Evolutionary conservation across 805 yeast genomes (phyloP), one percentile per base, ranked within the genome.

Genomic region (Pichia gijzeniarum): DNA sequence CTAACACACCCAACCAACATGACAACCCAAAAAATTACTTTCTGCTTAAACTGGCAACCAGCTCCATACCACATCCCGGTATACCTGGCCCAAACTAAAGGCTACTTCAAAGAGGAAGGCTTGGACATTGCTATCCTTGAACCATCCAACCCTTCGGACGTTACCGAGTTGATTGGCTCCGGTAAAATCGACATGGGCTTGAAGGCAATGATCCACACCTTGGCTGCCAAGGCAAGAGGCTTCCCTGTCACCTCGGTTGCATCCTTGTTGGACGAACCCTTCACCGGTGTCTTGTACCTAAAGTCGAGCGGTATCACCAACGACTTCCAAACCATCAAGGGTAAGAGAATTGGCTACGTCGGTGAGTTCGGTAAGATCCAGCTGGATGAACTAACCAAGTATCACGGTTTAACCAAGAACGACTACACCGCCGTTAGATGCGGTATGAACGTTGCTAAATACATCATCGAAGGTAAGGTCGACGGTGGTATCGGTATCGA

Each of bases 341-440:
- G 80, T 21, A 75, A 74, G 59, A 61, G 61, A 38, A 73, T 76
- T 53, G 80, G 80, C 17, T 76, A 76, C 56, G 80, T 76, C 33
- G 80, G 80, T 28, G 80, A 76, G 54, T 76, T 76, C 56, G 80
- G 80, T 40, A 76, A 76, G 61, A 75, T 76, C 53, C 80, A 76
- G 59, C 60, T 76, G 43, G 80, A 76, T 52, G 80, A 76, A 55
- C 64, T 76, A 55, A 73, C 79, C 53, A 68, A 71, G 52, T 74
- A 76, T 59, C 75, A 70, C 54, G 79, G 79, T 22, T 73, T 76
- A 79, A 67, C 70, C 19, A 79, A 79, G 13, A 61, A 63, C 30
- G 80, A 76, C 55, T 76, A 76, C 60, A 73, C 78, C 38, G 78
- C 80, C 9, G 76, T 76, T 44, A 68, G 80, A 60, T 73, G 79